Base-by-base conservation (phyloP, 2,329 filamentous ascomycete species). In the Sphaerostilbella broomeana region DNA sequence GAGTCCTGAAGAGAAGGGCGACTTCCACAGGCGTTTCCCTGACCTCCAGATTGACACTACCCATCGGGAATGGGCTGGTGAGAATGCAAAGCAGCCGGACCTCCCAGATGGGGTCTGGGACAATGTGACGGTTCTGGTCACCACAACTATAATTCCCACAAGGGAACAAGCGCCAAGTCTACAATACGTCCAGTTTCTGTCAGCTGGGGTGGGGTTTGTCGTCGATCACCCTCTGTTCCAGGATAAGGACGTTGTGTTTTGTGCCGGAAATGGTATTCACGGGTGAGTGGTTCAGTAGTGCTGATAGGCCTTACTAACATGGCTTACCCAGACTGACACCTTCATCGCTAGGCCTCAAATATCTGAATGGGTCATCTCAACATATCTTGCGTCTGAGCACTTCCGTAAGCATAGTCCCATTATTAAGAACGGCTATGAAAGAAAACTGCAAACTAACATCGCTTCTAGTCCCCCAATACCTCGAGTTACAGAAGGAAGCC, bases 181-280 rank as follows among this genome's bases (percentile, higher is more conserved):
- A 44, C 60, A 70, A 49, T 68, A 71, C 35, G 65, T 77, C 13
- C 73, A 77, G 56, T 63, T 79, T 6, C 59, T 64, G 16, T 74
- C 68, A 39, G 75, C 75, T 2, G 75, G 75, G 6, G 68, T 68
- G 2, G 73, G 78, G 38, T 63, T 67, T 38, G 52, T 77, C 9
- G 35, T 70, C 7, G 52, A 67, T 2, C 53, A 65, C 10, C 67
- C 68, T 2, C 41, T 77, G 0, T 77, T 72, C 43, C 63, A 56
- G 16, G 68, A 74, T 16, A 73, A 67, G 0, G 60, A 73, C 34
- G 57, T 75, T 6, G 52, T 58, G 0, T 73, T 79, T 44, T 72
- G 67, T 30, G 74, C 73, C 0, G 72, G 72, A 1, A 78, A 74
- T 42, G 75, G 75, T 0, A 69, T 78, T n/a, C 72, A 76, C 27